Evolutionary conservation across 306 rosid species (phyloP).

Genomic region (Carpinus fangiana): DNA sequence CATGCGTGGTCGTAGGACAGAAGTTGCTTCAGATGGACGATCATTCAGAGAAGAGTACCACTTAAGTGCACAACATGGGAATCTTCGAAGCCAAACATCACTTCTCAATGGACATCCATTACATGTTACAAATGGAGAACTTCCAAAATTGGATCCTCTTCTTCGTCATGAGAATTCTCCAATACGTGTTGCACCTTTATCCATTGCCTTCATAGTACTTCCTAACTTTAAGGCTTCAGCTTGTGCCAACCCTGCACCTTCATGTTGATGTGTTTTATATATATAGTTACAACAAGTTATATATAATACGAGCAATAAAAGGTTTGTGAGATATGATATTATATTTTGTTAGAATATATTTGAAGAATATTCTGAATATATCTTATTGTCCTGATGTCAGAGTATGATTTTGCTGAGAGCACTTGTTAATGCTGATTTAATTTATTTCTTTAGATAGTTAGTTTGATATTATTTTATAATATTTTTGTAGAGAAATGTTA

Average conservation of each 20-base stretch:
- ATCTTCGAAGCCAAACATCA: constrained; percentile 64
- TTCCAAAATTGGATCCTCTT: constrained; percentile 63
- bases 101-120: constrained; percentile 67
- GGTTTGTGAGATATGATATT: too few species aligned
- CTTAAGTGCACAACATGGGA: constrained; percentile 56
- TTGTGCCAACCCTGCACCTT: background rate
- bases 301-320: too few species aligned
- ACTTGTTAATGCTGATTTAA: too few species aligned
- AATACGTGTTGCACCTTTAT: constrained; percentile 40
- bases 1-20: constrained; percentile 1
- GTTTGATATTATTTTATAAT: too few species aligned
- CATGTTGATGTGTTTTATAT: too few species aligned
- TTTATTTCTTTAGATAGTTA: too few species aligned
- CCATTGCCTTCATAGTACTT: constrained; percentile 46
- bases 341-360: too few species aligned
- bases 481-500: too few species aligned
- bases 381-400: too few species aligned
- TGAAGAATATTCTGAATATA: too few species aligned
- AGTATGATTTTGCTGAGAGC: too few species aligned
- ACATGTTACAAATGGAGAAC: constrained; percentile 57
- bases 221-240: constrained; percentile 52
- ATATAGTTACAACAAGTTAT: too few species aligned
- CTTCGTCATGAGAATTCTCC: constrained; percentile 37
- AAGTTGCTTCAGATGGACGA: constrained; percentile 51
- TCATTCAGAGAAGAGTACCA: constrained; percentile 78